Percentiles rank a stretch among this genome's conserved stretches.
Evolutionary conservation across 108 stramenopile genomes (phyloP).

Genomic region (Cyclotella baltica): DNA sequence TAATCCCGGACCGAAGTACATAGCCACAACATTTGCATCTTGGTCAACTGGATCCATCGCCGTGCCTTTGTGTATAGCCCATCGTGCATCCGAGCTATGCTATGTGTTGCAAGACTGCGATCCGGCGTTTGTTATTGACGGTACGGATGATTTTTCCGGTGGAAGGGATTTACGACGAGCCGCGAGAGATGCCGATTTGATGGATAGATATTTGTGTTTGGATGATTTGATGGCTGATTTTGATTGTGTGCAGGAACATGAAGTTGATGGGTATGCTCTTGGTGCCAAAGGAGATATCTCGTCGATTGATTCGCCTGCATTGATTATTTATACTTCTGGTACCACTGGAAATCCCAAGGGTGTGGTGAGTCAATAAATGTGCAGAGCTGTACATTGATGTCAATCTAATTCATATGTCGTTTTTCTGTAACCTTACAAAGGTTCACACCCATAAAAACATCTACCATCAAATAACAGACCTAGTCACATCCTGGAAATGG

Average conservation of each 20-base stretch:
- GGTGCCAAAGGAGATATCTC: slow-evolving; percentile 22
- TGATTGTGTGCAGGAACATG: not conserved
- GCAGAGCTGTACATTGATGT: no score
- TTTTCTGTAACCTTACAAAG: slow-evolving; percentile 70
- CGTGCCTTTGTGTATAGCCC: slow-evolving; percentile 21
- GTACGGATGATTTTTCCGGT: slow-evolving; percentile 8
- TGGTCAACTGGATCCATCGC: slow-evolving; percentile 35
- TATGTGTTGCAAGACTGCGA: slow-evolving; percentile 30
- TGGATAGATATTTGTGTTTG: slow-evolving; percentile 23
- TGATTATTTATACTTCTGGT: slow-evolving; percentile 94
- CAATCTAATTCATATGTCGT: not conserved
- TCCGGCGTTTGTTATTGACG: slow-evolving; percentile 28
- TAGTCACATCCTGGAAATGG: slow-evolving; percentile 61
- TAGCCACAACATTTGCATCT: slow-evolving; percentile 21
- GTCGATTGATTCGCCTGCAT: slow-evolving; percentile 61
- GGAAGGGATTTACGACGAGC: slow-evolving; percentile 16
- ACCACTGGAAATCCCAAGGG: slow-evolving; percentile 95
- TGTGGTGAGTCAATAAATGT: slow-evolving; percentile 62
- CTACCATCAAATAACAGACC: slow-evolving; percentile 56
- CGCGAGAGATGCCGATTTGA: slow-evolving; percentile 17
- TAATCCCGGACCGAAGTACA: slow-evolving; percentile 20
- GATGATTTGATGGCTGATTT: slow-evolving; percentile 24
- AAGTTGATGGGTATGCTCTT: slow-evolving; percentile 7
- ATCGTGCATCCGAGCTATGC: slow-evolving; percentile 13
- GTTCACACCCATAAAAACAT: slow-evolving; percentile 49